Percentiles rank a stretch among this genome's conserved stretches.
phyloP scores from a whole-genome alignment of 2,329 filamentous ascomycete genomes.

The Arachnomyces sp. region DNA sequence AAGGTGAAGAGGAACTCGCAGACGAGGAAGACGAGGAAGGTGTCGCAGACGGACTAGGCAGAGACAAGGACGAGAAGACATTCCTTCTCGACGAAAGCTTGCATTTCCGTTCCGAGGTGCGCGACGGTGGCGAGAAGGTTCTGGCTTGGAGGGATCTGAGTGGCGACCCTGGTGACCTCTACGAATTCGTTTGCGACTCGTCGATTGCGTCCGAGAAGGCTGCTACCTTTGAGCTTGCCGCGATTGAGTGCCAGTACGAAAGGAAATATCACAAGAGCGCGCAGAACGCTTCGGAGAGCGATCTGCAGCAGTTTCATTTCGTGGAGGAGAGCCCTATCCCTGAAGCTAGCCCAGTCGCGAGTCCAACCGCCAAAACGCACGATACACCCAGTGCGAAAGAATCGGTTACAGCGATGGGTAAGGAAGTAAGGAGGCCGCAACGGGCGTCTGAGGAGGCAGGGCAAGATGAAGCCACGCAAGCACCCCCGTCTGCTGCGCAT shows the following conservation, averaged over 20 bases:
- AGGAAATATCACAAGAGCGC: constrained; percentile 78
- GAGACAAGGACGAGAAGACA: constrained; percentile 91
- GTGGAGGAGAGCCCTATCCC: constrained; percentile 53
- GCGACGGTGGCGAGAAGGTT: constrained; percentile 72
- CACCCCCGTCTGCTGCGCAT: constrained; percentile 51
- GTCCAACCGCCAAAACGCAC: constrained; percentile 33
- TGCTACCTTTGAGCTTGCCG: constrained; percentile 69
- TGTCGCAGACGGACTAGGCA: constrained; percentile 61
- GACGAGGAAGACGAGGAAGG: constrained; percentile 84
- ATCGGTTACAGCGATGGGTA: constrained; percentile 36
- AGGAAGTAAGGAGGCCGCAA: constrained; percentile 32
- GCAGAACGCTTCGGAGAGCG: constrained; percentile 69
- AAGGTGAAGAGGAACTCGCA: constrained; percentile 88
- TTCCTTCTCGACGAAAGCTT: constrained; percentile 91
- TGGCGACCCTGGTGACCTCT: constrained; percentile 89
- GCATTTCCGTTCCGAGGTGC: constrained; percentile 74
- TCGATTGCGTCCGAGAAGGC: constrained; percentile 63
- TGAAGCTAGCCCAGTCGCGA: constrained; percentile 49
- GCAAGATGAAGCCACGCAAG: constrained; percentile 46
- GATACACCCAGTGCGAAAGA: constrained; percentile 31
- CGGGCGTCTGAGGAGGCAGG: constrained; percentile 21
- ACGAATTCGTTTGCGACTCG: constrained; percentile 89
- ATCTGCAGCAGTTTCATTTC: constrained; percentile 78
- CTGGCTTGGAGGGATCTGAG: constrained; percentile 93
- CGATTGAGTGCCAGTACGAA: constrained; percentile 94